phyloP scores from a whole-genome alignment of 768 basidiomycete genomes.

The Russula olivacea region DNA sequence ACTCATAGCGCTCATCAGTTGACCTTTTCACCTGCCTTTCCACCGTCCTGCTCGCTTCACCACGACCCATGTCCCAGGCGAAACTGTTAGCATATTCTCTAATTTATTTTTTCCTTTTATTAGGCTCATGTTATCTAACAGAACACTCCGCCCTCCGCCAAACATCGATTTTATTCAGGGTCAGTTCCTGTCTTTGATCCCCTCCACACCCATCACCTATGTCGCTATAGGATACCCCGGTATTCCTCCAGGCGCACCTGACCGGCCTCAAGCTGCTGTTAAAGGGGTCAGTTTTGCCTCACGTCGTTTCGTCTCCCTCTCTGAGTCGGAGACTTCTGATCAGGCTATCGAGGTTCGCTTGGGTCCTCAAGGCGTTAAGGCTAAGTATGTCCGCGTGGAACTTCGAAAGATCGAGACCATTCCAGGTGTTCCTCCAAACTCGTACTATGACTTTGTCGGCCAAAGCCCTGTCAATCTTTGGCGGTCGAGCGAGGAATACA shows the following conservation, averaged over 20 bases:
- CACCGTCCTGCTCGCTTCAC: background rate
- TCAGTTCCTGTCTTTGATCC: background rate
- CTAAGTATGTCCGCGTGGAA: constrained; percentile 89
- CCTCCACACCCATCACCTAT: background rate
- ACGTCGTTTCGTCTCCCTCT: constrained; percentile 17
- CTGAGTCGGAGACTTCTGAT: background rate
- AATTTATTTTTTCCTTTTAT: background rate
- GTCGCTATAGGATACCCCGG: constrained; percentile 67
- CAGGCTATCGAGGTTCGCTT: constrained; percentile 85
- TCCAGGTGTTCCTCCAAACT: constrained; percentile 60
- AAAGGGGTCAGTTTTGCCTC: constrained; percentile 57
- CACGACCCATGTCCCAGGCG: constrained; percentile 11
- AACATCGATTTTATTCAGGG: constrained; percentile 88
- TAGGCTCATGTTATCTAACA: constrained; percentile 28
- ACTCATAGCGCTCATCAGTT: constrained; percentile 16
- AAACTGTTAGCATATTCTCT: constrained; percentile 6
- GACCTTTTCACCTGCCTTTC: background rate
- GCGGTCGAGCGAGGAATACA: constrained; percentile 73
- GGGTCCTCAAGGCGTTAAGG: constrained; percentile 69
- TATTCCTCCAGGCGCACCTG: constrained; percentile 70
- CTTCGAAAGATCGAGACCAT: constrained; percentile 85
- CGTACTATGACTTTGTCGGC: constrained; percentile 76
- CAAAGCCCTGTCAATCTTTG: constrained; percentile 79
- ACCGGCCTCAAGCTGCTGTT: constrained; percentile 76
- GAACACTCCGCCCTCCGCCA: constrained; percentile 78